These are phyloP conservation scores for Nicotiana knightiana DNA, from an alignment of 257 asterid species.

Conservation along the genomic window DNA sequence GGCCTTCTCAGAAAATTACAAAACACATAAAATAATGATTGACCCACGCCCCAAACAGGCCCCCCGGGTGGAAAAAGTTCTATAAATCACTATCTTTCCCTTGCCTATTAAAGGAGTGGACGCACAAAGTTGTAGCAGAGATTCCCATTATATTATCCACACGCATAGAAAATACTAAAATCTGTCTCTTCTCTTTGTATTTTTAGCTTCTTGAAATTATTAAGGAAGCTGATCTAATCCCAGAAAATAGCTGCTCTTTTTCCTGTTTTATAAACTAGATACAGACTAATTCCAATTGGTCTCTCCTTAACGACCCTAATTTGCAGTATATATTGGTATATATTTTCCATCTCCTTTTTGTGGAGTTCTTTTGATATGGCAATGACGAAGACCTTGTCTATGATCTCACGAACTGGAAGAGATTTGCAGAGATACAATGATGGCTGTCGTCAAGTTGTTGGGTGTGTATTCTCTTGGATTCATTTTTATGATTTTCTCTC, in stretches of 20 bases:
- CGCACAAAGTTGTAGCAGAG: conserved; percentile 5
- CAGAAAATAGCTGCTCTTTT: neutral
- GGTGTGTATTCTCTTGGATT: conserved; percentile 39
- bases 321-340: neutral
- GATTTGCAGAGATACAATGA: conserved; percentile 66
- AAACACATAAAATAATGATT: neutral
- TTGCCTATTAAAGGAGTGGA: conserved; percentile 8
- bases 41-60: conserved; percentile 3
- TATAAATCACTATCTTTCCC: neutral
- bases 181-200: neutral
- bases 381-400: conserved; percentile 39
- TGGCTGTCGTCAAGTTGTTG: conserved; percentile 74
- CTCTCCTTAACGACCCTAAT: neutral
- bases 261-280: neutral
- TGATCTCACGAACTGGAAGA: conserved; percentile 62
- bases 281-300: neutral
- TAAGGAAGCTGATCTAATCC: neutral
- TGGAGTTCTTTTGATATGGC: conserved; percentile 29
- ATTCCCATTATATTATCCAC: neutral
- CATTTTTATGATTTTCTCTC: neutral
- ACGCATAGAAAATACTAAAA: neutral
- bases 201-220: neutral
- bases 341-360: neutral
- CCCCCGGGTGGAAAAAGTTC: neutral
- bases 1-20: conserved; percentile 7